phyloP scores from a whole-genome alignment of 78 protist species.

The Guillardia theta region DNA sequence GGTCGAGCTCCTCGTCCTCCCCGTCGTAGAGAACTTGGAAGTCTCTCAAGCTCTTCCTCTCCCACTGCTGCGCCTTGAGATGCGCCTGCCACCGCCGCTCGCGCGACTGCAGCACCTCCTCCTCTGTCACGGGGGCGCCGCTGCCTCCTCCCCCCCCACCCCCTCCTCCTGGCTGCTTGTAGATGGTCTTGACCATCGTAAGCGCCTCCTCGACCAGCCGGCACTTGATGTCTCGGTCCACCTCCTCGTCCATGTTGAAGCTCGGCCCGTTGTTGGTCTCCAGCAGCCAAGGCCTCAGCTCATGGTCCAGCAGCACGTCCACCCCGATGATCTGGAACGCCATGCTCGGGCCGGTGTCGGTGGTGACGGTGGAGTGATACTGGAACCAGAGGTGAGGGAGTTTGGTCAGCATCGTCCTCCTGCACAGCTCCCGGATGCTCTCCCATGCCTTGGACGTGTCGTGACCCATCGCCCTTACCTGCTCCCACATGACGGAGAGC shows the following conservation, averaged over 20 bases:
- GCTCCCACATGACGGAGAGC: not conserved
- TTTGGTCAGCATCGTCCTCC: not conserved
- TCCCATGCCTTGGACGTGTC: not conserved
- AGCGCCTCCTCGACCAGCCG: slow-evolving; percentile 15
- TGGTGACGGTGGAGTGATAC: not conserved
- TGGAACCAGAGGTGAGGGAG: not conserved
- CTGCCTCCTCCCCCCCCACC: not conserved
- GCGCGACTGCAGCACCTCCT: not conserved
- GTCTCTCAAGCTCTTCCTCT: not conserved
- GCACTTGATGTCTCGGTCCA: not conserved
- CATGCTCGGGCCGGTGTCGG: not conserved
- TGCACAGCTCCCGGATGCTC: not conserved
- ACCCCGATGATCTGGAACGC: not conserved
- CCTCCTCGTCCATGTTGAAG: slow-evolving; percentile 10
- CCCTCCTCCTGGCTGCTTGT: not conserved
- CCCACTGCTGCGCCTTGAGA: not conserved
- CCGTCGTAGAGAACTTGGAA: not conserved
- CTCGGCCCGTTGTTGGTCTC: slow-evolving; percentile 30
- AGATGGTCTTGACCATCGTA: not conserved
- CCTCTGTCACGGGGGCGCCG: not conserved
- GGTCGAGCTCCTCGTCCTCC: not conserved
- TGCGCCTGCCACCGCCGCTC: slow-evolving; percentile 29
- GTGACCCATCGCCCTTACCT: not conserved
- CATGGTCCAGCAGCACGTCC: not conserved
- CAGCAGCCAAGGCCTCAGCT: slow-evolving; percentile 34